Base-by-base conservation (phyloP, 345 rosid genomes). In the Pistacia atlantica region DNA sequence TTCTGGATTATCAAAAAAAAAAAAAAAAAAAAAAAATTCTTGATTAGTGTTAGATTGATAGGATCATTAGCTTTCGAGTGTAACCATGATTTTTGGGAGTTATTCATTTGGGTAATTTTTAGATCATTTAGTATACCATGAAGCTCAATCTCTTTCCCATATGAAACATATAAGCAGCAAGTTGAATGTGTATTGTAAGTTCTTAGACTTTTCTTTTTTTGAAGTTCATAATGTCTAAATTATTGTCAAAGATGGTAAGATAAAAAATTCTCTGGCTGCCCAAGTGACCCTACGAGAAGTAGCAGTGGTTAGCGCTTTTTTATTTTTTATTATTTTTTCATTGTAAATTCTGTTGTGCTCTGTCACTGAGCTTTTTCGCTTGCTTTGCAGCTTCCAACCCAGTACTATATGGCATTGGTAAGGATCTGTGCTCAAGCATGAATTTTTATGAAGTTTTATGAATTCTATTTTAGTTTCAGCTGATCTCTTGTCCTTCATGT, bases 381-480 rank as follows among this genome's bases (percentile, higher is more conserved):
- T 72, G 55, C 11, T 84, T 81, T 86, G 90, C 97, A 93, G 98
- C 98, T 93, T 79, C 97, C 97, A 35, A 90, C 98, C 35, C 95
- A 91, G 42, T 91, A 86, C 83, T 90, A 91, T 80, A 90, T 83
- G 89, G 98, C 97, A 78, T 20, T 89, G 85, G 98, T 93, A 86
- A 75, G 78, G 71, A 63, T 48, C 5, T 71, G 60, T 62, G 56
- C 38, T 18, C 20, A 51, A n/a, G 17, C 46, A 5, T 58, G 3
- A 31, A 31, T 31, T 67, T 74, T 67, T 25, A 31, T 31, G 33
- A 46, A 46, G 49, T 63, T 62, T 51, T 35, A 13, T n/a, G 38
- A 72, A 37, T 48, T 48, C 46, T 33, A 68, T 51, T 67, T 69
- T 31, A 38, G 28, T 67, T 46, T 11, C 11, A 5, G 4, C 12